Evolutionary conservation across 2,329 filamentous ascomycete species (phyloP), one percentile per base, ranked within the genome.

Genomic region (Akanthomyces dipterigenus): DNA sequence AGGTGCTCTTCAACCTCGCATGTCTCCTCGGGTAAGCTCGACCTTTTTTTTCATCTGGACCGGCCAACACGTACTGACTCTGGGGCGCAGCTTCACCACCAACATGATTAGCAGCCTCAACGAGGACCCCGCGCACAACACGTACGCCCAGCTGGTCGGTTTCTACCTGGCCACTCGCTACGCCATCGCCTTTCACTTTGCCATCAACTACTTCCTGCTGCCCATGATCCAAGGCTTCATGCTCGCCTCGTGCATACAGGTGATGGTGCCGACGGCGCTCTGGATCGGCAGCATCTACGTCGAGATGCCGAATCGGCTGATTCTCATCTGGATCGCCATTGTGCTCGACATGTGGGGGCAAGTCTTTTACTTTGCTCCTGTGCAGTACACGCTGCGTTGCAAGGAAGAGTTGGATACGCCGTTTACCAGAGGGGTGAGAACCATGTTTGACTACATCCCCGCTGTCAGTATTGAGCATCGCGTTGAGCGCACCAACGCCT

Each of bases 381-480:
- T 76, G 55, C 68, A 73, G 28, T 75, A 70, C 38, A 42, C 45
- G 12, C 45, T 58, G n/a, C 55, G 45, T 3, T 26, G 20, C 20
- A 26, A 36, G 28, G 16, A 38, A 8, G 55, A 50, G 9, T 64
- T 65, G 5, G 64, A 61, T 9, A 67, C 62, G n/a, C 61, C 26
- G n/a, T 40, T 69, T 12, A 68, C 64, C 45, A 65, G 61, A n/a
- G 56, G 65, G 5, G 54, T 80, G 16, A 67, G 68, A 11, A 67
- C 70, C 5, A 69, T 75, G 4, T 83, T 86, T 62, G 83, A 87
- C 64, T 87, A 86, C 69, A 81, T 78, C 58, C 85, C 84, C 2
- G 84, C 82, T 0, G 75, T 83, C 51, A 88, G 87, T 65, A 88
- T 88, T 64, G 86, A 88, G 71, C 86, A 88, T 70, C 80, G 83